Evolutionary conservation across 176 grass and related monocot genomes (phyloP).

Genomic region (Bromus sterilis): DNA sequence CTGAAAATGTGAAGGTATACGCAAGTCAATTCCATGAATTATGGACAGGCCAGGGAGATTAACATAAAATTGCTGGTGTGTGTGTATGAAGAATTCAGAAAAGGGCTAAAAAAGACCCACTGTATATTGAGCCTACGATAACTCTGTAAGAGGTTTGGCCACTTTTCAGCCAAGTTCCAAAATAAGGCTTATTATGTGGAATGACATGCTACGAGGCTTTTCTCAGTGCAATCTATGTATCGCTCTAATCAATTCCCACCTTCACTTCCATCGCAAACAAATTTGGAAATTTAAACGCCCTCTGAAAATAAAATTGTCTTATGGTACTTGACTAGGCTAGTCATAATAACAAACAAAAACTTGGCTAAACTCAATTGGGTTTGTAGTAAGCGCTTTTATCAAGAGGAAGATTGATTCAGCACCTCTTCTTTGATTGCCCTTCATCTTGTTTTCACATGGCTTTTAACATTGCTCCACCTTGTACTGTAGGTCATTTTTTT

Average conservation of each 20-base stretch:
- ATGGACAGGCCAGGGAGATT: not conserved
- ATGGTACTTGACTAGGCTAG: not conserved
- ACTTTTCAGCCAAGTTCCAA: not conserved
- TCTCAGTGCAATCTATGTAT: not conserved
- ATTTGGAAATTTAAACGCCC: not conserved
- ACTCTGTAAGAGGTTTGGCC: not conserved
- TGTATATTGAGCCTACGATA: not conserved
- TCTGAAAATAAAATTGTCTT: not conserved
- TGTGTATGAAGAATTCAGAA: not conserved
- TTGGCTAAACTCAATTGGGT: not conserved
- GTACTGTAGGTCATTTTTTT: not conserved
- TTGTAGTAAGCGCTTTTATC: not conserved
- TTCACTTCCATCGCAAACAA: not conserved
- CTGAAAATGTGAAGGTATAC: constrained; percentile 43
- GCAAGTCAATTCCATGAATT: not conserved
- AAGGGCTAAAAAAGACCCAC: not conserved
- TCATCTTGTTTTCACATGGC: not conserved
- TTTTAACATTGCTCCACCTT: not conserved
- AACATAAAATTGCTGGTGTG: not conserved
- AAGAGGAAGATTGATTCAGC: not conserved
- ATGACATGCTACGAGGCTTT: not conserved
- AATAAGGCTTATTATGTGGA: not conserved
- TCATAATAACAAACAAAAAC: not conserved
- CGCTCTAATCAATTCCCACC: not conserved
- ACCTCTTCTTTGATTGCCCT: not conserved